These are phyloP conservation scores for Syzygium aromaticum DNA, from an alignment of 345 rosid species.

Conservation along the genomic window DNA sequence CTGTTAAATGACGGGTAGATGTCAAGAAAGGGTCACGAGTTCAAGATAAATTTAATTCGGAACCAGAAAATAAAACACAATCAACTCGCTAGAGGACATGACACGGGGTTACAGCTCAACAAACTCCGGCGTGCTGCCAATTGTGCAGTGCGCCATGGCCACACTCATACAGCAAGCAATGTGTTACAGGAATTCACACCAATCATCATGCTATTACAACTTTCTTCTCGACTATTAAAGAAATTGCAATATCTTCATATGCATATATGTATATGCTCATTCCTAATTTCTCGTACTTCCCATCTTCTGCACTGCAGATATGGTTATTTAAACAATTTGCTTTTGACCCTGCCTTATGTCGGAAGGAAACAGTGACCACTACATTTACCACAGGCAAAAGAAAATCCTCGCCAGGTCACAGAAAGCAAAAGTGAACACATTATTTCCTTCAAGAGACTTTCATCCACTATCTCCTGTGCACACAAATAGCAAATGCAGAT, in stretches of 20 bases:
- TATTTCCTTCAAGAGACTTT: background rate
- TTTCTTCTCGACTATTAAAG: background rate
- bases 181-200: background rate
- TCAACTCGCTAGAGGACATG: background rate
- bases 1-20: constrained; percentile 23
- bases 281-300: background rate
- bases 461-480: background rate
- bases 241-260: background rate
- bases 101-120: background rate
- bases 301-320: background rate
- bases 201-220: background rate
- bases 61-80: background rate
- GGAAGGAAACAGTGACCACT: background rate
- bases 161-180: background rate
- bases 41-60: background rate
- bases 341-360: background rate
- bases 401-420: background rate
- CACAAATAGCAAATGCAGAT: background rate
- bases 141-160: background rate
- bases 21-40: background rate
- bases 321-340: background rate
- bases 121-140: background rate
- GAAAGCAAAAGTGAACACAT: background rate
- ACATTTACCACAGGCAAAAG: background rate
- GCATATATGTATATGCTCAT: background rate